Base-by-base conservation (phyloP, 768 basidiomycete genomes). In the Rhodotorula diobovata region DNA sequence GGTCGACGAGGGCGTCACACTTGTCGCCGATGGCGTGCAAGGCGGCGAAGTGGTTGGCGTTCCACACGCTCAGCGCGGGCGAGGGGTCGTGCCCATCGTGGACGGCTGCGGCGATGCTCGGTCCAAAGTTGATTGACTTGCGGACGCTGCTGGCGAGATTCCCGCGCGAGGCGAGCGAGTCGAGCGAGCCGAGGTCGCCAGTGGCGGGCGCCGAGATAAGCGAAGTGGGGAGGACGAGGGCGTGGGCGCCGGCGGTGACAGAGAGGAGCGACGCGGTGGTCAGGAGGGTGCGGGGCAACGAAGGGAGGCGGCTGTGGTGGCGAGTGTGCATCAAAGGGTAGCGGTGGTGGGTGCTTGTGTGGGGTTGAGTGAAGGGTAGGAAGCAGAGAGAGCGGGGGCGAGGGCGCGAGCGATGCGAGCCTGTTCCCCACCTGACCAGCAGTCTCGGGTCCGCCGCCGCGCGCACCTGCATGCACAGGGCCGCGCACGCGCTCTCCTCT, bases 71-170 rank as follows among this genome's bases (percentile, higher is more conserved):
- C 60, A 75, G 64, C 2, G 61, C 54, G 50, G 61, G n/a, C 48
- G 67, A 63, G 1, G 63, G 58, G 62, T 67, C 37, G 8, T 45
- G 34, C 30, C 30, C 55, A 37, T 60, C 51, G 68, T 65, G 87
- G 80, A 77, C 83, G 80, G 79, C 88, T 76, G 91, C 88, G 9
- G 87, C 85, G 71, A 88, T 88, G 28, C 84, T 82, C 11, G 93
- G 92, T 2, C 94, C 94, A 79, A 95, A 96, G 34, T 88, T 88
- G 66, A 98, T 85, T 0, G 94, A 86, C 88, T 97, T 96, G 78
- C 94, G 87, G 68, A 72, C 21, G 62, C 60, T 39, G n/a, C 28
- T 43, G 14, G 4, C 41, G n/a, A 18, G n/a, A 25, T 30, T n/a
- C 37, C n/a, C n/a, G n/a, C n/a, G n/a, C n/a, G n/a, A n/a, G 63